phyloP scores from a whole-genome alignment of 1,284 basidiomycete genomes.

The Moesziomyces parantarcticus region DNA sequence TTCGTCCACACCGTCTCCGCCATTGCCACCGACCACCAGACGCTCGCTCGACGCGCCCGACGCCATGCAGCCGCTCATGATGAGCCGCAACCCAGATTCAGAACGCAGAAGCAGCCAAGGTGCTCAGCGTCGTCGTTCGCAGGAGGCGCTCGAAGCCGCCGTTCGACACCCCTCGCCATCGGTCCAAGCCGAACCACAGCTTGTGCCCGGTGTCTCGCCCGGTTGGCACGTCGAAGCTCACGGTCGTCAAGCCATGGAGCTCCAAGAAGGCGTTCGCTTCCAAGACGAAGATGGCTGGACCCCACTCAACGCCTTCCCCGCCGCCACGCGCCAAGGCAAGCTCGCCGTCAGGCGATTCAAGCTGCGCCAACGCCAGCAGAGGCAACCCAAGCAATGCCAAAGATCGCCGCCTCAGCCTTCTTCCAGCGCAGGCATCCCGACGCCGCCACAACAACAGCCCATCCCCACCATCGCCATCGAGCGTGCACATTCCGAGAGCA shows the following conservation, averaged over 20 bases:
- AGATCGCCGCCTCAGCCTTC: not conserved
- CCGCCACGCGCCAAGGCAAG: conserved; percentile 32
- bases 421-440: too few relatives aligned
- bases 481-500: not conserved
- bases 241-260: conserved; percentile 48
- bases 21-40: conserved; percentile 2
- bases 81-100: conserved; percentile 37
- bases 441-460: not conserved
- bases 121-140: conserved; percentile 20
- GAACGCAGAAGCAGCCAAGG: conserved; percentile 25
- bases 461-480: conserved; percentile 19
- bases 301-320: conserved; percentile 48
- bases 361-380: conserved; percentile 15
- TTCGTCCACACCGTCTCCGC: not conserved
- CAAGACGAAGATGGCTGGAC: conserved; percentile 53
- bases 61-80: conserved; percentile 46
- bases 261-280: conserved; percentile 41
- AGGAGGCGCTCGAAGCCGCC: conserved; percentile 14
- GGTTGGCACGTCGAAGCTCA: conserved; percentile 55
- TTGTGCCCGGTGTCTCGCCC: conserved; percentile 49
- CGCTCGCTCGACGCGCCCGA: conserved; percentile 21
- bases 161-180: conserved; percentile 9
- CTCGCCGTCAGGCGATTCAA: conserved; percentile 29
- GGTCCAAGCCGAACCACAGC: conserved; percentile 8
- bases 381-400: conserved; percentile 5